Base-by-base conservation (phyloP, 257 asterid species). In the Echium plantagineum region DNA sequence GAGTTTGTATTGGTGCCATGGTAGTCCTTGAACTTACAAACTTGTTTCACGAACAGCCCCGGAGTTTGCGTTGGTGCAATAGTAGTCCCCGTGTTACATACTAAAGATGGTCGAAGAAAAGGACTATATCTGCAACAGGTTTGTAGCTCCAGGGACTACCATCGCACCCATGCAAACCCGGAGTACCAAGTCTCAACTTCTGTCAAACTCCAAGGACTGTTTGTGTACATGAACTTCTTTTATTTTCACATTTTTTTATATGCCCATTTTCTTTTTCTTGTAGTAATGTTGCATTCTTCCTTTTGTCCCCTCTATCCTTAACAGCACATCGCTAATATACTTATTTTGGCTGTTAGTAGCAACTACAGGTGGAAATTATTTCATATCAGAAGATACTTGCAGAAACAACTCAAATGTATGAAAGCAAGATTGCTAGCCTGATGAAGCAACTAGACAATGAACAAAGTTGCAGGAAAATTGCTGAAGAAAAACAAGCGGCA, bases 391-490 rank as follows among this genome's bases (percentile, higher is more conserved):
- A 78, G 62, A 67, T 81, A 47, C 82, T 86, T 51, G 94, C 85
- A 24, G 94, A 86, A 21, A 84, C 89, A 7, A 84, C 89, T 62
- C 85, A 80, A 69, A 83, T 85, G 90, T 84, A 86, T 19, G 94
- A 90, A 81, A 86, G 76, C 74, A 86, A 80, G 76, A 76, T 90
- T 73, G 74, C 84, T 59, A 89, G 81, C 68, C 57, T 84, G 82
- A 68, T 73, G 78, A 86, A 84, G 77, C 85, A 83, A 72, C 70
- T 81, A 12, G 78, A 77, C 67, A 76, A 65, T 57, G 77, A 77
- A 63, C 68, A 21, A 63, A 67, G 60, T 72, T 66, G 65, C 60
- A 62, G 70, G 52, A 64, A 51, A 63, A 72, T 66, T 60, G 94
- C 83, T 63, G 87, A 77, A 76, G 81, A 70, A 69, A 83, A 81